Evolutionary conservation across 1,284 basidiomycete species (phyloP).

Genomic region (Macrocystidia cucumis): DNA sequence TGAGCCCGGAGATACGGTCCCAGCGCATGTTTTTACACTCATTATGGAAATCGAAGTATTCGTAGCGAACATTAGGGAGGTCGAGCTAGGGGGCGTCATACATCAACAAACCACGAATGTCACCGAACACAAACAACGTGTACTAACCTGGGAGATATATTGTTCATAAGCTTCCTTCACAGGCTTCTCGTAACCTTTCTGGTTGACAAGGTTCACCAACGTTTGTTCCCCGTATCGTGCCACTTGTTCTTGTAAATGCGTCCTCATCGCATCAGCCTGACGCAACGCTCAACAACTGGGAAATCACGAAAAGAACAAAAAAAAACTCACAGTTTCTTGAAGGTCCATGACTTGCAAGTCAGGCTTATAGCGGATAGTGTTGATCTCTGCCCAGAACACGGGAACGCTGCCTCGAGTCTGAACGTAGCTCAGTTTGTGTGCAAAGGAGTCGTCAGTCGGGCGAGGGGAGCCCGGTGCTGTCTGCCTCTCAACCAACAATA

Average conservation of each 20-base stretch:
- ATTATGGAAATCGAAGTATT: conserved; percentile 97
- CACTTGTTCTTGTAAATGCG: conserved; percentile 75
- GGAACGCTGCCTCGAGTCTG: conserved; percentile 95
- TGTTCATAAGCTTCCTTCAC: conserved; percentile 95
- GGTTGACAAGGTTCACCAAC: conserved; percentile 92
- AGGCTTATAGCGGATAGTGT: conserved; percentile 94
- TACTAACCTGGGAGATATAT: conserved; percentile 53
- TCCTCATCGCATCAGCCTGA: conserved; percentile 64
- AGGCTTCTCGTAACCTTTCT: conserved; percentile 91
- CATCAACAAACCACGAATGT: not conserved
- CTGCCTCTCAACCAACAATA: conserved; percentile 70
- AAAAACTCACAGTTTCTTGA: conserved; percentile 61
- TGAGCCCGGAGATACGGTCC: conserved; percentile 83
- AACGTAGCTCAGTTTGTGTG: conserved; percentile 73
- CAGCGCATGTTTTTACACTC: conserved; percentile 96
- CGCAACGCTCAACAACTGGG: conserved; percentile 7
- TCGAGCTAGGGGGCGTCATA: conserved; percentile 36
- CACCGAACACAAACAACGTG: conserved; percentile 2
- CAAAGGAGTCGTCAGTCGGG: conserved; percentile 41
- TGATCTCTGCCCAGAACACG: conserved; percentile 96
- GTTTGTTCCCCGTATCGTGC: conserved; percentile 75
- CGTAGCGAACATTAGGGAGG: conserved; percentile 71
- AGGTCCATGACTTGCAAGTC: conserved; percentile 96
- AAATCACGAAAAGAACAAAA: not conserved
- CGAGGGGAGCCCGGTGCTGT: conserved; percentile 30